Conservation (phyloP, 2,329 filamentous ascomycete species). For the Blumeriella jaapii region DNA sequence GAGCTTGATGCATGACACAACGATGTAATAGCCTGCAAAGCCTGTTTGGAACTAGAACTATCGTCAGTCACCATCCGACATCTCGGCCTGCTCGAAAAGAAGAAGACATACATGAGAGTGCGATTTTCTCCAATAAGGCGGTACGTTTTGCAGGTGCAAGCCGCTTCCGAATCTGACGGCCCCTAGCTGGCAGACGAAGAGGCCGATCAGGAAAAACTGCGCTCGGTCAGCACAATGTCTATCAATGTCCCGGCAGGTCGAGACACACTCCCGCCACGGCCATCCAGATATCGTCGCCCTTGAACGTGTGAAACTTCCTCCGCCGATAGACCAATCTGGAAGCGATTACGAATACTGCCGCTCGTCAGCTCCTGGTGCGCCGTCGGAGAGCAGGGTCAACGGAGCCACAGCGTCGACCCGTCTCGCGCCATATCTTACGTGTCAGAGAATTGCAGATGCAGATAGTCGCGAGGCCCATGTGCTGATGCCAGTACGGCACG, state of each 20-base stretch:
- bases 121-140: constrained; percentile 13
- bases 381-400: constrained; percentile 8
- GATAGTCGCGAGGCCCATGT: constrained; percentile 23
- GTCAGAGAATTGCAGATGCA: constrained; percentile 20
- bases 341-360: constrained; percentile 20
- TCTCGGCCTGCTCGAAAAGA: not conserved
- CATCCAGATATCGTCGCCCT: constrained; percentile 25
- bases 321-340: constrained; percentile 22
- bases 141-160: constrained; percentile 21
- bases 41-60: constrained; percentile 15
- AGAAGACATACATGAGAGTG: constrained; percentile 20
- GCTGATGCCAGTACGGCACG: constrained; percentile 18
- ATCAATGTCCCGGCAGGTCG: not conserved
- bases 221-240: constrained; percentile 5
- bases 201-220: constrained; percentile 21
- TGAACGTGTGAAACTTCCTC: constrained; percentile 18
- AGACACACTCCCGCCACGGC: constrained; percentile 21
- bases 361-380: constrained; percentile 5
- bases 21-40: constrained; percentile 23
- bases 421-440: constrained; percentile 13
- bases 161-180: constrained; percentile 22
- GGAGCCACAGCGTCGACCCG: constrained; percentile 6
- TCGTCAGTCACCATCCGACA: not conserved
- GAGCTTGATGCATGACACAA: constrained; percentile 23
- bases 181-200: constrained; percentile 20